These are phyloP conservation scores for Ceratocystis variospora DNA, from an alignment of 2,329 filamentous ascomycete genomes.

Conservation along the genomic window DNA sequence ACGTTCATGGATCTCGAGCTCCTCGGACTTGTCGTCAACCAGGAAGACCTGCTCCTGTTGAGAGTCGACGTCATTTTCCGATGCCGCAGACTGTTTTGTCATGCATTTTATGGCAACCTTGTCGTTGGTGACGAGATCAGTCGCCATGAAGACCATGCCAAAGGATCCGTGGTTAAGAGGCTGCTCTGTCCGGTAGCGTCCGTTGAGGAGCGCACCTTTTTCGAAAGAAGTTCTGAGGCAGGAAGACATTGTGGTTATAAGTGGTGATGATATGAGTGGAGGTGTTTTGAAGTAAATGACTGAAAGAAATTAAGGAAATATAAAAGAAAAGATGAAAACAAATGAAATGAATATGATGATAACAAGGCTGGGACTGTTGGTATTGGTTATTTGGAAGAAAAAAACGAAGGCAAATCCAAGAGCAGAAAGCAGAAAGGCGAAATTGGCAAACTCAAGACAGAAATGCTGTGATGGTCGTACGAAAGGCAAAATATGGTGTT, in stretches of 20 bases:
- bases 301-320: conserved; percentile 20
- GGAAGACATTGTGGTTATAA: conserved; percentile 44
- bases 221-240: conserved; percentile 75
- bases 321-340: conserved; percentile 16
- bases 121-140: conserved; percentile 60
- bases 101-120: conserved; percentile 92
- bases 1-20: conserved; percentile 63
- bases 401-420: conserved; percentile 3
- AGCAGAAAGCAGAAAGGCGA: conserved; percentile 4
- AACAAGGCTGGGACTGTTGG: conserved; percentile 19
- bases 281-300: conserved; percentile 10
- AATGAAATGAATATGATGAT: conserved; percentile 12
- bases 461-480: conserved; percentile 19
- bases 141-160: conserved; percentile 93
- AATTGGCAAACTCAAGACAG: neutral
- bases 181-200: conserved; percentile 80
- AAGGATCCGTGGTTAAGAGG: conserved; percentile 98
- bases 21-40: conserved; percentile 70
- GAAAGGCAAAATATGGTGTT: conserved; percentile 7
- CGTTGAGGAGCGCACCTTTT: conserved; percentile 66
- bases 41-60: conserved; percentile 38
- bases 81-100: conserved; percentile 59
- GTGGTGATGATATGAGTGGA: conserved; percentile 9
- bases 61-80: conserved; percentile 38
- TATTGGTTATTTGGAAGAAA: conserved; percentile 14